Base-by-base conservation (phyloP, 345 rosid genomes). In the Toxicodendron radicans region DNA sequence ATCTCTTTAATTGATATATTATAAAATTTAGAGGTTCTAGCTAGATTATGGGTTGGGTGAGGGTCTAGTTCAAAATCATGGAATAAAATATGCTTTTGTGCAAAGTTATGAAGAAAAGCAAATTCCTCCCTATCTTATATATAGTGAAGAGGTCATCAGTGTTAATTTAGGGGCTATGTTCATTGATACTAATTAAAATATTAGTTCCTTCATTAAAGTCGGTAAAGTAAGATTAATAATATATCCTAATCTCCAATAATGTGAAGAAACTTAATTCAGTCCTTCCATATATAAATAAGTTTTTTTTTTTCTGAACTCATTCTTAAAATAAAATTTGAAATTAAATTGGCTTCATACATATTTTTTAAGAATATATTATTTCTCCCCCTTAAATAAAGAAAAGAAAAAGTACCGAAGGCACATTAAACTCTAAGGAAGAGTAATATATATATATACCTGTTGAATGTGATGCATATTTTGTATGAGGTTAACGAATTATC, bases 21-120 rank as follows among this genome's bases (percentile, higher is more conserved):
- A 23, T 57, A 38, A 32, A 71, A 14, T 1, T 52, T 49, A 56
- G 58, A 49, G 66, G 72, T 75, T 80, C 80, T 78, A 80, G n/a
- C n/a, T n/a, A n/a, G n/a, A n/a, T n/a, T n/a, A n/a, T n/a, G n/a
- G n/a, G n/a, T n/a, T n/a, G n/a, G 83, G n/a, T n/a, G n/a, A n/a
- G n/a, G n/a, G 32, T 63, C 35, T 52, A 6, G 32, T 45, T 53
- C 11, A 48, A 41, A 49, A 58, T 48, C 8, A 62, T 67, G 74
- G 71, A 78, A 41, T 61, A 53, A 52, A 68, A 68, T 53, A 68
- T 33, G 48, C 59, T n/a, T 52, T 12, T 9, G 27, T 20, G 16
- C 71, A 51, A 66, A 48, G 13, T 13, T n/a, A 58, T 11, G 7
- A 18, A 38, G n/a, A 13, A 49, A 17, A 66, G 38, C 16, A 66